A percentile compares a stretch with the other conserved stretches of the same genome.
Evolutionary conservation across 2,329 filamentous ascomycete species (phyloP).

Genomic region (Chaetomium globosum): DNA sequence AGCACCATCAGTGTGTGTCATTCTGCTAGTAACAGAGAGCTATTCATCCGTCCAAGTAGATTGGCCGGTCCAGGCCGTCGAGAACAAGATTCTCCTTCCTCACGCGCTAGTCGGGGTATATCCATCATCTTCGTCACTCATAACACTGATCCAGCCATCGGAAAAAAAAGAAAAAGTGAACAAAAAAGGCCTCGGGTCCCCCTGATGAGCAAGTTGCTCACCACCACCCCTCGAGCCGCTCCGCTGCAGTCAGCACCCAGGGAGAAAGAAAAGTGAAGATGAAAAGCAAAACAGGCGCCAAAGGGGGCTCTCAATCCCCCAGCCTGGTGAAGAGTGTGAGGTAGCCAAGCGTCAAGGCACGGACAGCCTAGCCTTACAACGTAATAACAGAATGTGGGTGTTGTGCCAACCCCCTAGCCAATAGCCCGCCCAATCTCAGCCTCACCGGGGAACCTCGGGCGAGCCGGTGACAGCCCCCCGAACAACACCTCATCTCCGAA

Average conservation of each 20-base stretch:
- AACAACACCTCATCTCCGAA: conserved; percentile 51
- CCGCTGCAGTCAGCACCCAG: conserved; percentile 6
- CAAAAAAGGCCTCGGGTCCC: conserved; percentile 10
- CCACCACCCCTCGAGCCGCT: not conserved
- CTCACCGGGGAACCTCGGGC: conserved; percentile 48
- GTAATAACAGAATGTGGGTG: not conserved
- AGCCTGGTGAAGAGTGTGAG: conserved; percentile 1
- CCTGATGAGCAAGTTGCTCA: conserved; percentile 4
- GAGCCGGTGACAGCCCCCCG: conserved; percentile 52
- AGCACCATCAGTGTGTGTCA: not conserved
- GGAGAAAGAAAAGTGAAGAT: not conserved
- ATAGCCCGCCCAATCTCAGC: conserved; percentile 58
- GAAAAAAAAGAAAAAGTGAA: conserved; percentile 12
- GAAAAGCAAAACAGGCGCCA: conserved; percentile 14
- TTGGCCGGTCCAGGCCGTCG: conserved; percentile 12
- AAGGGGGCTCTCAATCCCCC: not conserved
- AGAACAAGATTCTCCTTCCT: not conserved
- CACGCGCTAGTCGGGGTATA: conserved; percentile 28
- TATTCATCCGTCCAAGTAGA: conserved; percentile 14
- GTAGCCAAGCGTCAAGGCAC: not conserved
- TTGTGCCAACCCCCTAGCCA: conserved; percentile 46
- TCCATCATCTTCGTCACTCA: conserved; percentile 31
- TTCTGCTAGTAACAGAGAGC: not conserved
- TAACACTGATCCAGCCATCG: conserved; percentile 17
- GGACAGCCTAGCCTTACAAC: not conserved